phyloP scores from a whole-genome alignment of 768 basidiomycete genomes.

The Phanerochaete carnosa region DNA sequence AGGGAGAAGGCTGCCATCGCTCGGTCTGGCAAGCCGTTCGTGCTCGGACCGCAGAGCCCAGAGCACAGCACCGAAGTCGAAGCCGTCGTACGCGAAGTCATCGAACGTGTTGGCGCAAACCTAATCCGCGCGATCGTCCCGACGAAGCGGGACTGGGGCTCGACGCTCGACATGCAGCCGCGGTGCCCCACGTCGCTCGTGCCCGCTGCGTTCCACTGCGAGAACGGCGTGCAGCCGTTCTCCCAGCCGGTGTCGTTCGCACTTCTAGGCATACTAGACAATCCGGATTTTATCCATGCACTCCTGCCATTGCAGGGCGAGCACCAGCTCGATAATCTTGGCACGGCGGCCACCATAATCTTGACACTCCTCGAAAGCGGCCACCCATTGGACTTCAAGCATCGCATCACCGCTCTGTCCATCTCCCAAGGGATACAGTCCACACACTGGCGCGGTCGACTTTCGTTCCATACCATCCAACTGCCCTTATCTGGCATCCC shows the following conservation, averaged over 20 bases:
- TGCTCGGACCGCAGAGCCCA: conserved; percentile 60
- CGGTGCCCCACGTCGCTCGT: conserved; percentile 30
- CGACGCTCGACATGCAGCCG: conserved; percentile 31
- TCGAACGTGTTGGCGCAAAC: conserved; percentile 40
- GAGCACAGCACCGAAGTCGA: conserved; percentile 40
- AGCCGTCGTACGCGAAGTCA: conserved; percentile 38
- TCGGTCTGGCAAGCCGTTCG: conserved; percentile 53
- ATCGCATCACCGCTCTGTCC: conserved; percentile 45
- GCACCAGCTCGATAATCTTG: conserved; percentile 90
- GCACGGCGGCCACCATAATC: conserved; percentile 72
- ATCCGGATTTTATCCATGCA: neutral
- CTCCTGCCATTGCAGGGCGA: conserved; percentile 68
- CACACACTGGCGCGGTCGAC: conserved; percentile 78
- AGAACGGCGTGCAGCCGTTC: conserved; percentile 42
- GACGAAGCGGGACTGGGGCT: conserved; percentile 30
- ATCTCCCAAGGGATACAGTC: conserved; percentile 56
- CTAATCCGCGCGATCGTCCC: conserved; percentile 30
- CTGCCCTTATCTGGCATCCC: conserved; percentile 7
- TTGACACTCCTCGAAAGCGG: conserved; percentile 41
- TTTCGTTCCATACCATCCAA: conserved; percentile 58
- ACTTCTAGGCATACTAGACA: neutral
- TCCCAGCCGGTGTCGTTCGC: conserved; percentile 38
- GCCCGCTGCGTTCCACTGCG: conserved; percentile 30
- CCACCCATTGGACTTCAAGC: conserved; percentile 17
- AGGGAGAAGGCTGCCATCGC: conserved; percentile 83